These are phyloP conservation scores for Mycena vulgaris DNA, from an alignment of 768 basidiomycete genomes.

Conservation along the genomic window DNA sequence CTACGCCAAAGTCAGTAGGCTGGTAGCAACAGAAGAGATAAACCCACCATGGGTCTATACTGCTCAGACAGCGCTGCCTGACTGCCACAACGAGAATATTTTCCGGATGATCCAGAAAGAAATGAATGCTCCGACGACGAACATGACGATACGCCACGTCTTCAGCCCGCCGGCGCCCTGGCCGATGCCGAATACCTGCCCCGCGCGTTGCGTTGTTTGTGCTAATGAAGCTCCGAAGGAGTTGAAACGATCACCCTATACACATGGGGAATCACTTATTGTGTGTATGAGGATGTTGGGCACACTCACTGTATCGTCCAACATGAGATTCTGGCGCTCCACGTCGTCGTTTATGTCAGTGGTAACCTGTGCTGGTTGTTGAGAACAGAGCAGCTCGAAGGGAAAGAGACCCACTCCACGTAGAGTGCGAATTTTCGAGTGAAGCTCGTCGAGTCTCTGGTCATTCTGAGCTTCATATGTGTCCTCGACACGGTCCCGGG, in stretches of 20 bases:
- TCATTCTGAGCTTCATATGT: constrained; percentile 92
- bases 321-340: constrained; percentile 83
- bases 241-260: constrained; percentile 76
- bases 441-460: constrained; percentile 85
- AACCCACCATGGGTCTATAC: constrained; percentile 21
- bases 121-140: constrained; percentile 70
- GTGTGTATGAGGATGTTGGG: neutral
- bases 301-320: constrained; percentile 80
- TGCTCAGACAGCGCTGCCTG: constrained; percentile 15
- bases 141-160: constrained; percentile 77
- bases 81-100: constrained; percentile 64
- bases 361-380: constrained; percentile 70
- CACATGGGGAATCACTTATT: constrained; percentile 11
- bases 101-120: constrained; percentile 70
- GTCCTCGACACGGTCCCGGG: constrained; percentile 68
- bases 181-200: constrained; percentile 78
- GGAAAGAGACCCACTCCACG: constrained; percentile 71
- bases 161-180: constrained; percentile 65
- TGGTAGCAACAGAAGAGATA: neutral
- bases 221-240: constrained; percentile 74
- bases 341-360: constrained; percentile 90
- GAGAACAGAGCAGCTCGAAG: neutral
- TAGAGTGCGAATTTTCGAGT: constrained; percentile 86
- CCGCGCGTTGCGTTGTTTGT: constrained; percentile 78
- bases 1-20: neutral